A percentile compares a stretch with the other conserved stretches of the same genome.
Evolutionary conservation across 345 rosid species (phyloP).

Genomic region (Populus davidiana): DNA sequence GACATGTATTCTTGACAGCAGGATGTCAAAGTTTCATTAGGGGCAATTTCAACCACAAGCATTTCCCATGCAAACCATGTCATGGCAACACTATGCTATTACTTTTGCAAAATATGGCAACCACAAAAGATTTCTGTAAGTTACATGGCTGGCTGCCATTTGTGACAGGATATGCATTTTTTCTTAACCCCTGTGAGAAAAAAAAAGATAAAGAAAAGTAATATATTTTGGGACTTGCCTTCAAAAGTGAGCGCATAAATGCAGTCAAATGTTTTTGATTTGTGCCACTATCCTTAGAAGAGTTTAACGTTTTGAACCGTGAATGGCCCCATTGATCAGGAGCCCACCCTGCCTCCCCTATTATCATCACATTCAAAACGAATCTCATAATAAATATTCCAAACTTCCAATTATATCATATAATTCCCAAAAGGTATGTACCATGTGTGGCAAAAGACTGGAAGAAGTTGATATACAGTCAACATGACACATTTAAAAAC

Average conservation of each 20-base stretch:
- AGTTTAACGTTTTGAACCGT: constrained; percentile 58
- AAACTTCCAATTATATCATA: constrained; percentile 9
- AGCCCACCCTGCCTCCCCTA: constrained; percentile 98
- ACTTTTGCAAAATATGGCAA: not conserved
- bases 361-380: constrained; percentile 22
- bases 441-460: not conserved
- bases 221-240: constrained; percentile 45
- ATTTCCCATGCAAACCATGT: not conserved
- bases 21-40: not conserved
- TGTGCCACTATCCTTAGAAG: constrained; percentile 49
- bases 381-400: constrained; percentile 1
- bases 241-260: constrained; percentile 88
- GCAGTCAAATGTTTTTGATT: constrained; percentile 71
- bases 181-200: not conserved
- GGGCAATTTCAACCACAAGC: not conserved
- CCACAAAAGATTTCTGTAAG: not conserved
- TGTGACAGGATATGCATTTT: not conserved
- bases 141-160: not conserved
- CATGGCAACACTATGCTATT: not conserved
- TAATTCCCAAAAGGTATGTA: not conserved
- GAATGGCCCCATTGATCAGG: constrained; percentile 96
- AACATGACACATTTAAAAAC: constrained; percentile 30
- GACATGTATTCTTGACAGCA: not conserved
- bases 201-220: not conserved
- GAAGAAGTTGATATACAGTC: not conserved